Base-by-base conservation (phyloP, 371 early-diverging fungal species). In the Actinomucor elegans region DNA sequence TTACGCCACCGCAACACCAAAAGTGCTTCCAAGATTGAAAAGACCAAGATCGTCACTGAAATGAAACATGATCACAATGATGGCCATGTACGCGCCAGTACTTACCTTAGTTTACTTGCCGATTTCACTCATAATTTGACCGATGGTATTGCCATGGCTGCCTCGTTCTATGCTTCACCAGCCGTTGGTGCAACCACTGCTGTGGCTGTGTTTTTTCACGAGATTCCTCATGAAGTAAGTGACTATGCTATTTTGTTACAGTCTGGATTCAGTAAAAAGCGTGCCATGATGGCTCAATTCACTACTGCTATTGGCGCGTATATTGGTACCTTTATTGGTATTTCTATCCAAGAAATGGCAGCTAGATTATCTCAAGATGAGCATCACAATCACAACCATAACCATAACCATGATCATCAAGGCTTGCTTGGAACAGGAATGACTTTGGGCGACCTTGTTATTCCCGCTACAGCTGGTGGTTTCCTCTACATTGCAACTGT, bases 221-320 rank as follows among this genome's bases (percentile, higher is more conserved):
- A 94, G 69, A 89, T 94, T 33, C 94, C 95, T 5, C 95, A 94
- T 63, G 93, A 94, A 71, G 86, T 94, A 5, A 90, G 93, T 40
- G 95, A 94, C 66, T 94, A 89, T 80, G 94, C 95, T 18, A 92
- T 93, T 53, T 75, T 94, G 42, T 77, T 92, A 48, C 86, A 90
- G 61, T 87, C 91, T 8, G 94, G 94, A 0, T 92, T 93, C 53
- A 79, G 85, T 31, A 81, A 86, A 36, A 64, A 80, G 40, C 75
- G 80, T 34, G 93, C 93, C 23, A 78, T 92, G 80, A 66, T 86
- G 59, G 88, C 92, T 9, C 94, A 94, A 69, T 87, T 90, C 55
- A 79, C 88, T 11, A 89, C 92, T 1, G 89, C 92, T 3, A 64
- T 90, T 17, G 92, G 94, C 21, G 90, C 92, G 5, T 89, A 87